Base-by-base conservation (phyloP, 805 yeast genomes). In the Lipomyces lipofer region DNA sequence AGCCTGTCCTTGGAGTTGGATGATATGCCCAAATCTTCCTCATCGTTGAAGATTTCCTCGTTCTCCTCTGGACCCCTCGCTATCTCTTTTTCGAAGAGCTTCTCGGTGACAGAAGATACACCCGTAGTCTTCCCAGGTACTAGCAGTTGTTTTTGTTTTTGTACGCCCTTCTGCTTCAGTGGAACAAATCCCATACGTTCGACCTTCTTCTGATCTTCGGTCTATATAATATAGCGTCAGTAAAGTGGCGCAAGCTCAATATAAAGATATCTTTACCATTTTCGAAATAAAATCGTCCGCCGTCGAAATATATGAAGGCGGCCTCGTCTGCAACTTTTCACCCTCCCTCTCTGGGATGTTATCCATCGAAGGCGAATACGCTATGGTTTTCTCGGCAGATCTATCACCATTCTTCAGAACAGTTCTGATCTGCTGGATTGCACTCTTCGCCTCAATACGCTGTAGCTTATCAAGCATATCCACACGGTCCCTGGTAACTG, bases 41-140 rank as follows among this genome's bases (percentile, higher is more conserved):
- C 68, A 15, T 53, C 56, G 38, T 63, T 52, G 43, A 63, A 63
- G 10, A 47, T 24, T 21, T 58, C 65, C 45, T 63, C 68, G 44
- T 64, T 58, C 12, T 59, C 68, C 17, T 42, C 35, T 10, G 36
- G 25, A 8, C 51, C 46, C 19, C 44, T 36, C 22, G 51, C 42
- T 3, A 33, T 47, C 29, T 49, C 64, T 7, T 51, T 33, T 24
- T 58, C 54, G 24, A 47, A 53, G 9, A 32, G 15, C 6, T 40
- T 40, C 5, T 51, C 52, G n/a, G 48, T 38, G 15, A 27, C 17
- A 5, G 30, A 24, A 2, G 21, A 10, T 25, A 17, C 39, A n/a
- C 15, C 15, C 10, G 9, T n/a, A 3, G 25, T 19, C 3, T n/a
- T n/a, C n/a, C n/a, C n/a, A n/a, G n/a, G n/a, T n/a, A n/a, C 40